Evolutionary conservation across 2,329 filamentous ascomycete species (phyloP).

Genomic region (Colletotrichum musae): DNA sequence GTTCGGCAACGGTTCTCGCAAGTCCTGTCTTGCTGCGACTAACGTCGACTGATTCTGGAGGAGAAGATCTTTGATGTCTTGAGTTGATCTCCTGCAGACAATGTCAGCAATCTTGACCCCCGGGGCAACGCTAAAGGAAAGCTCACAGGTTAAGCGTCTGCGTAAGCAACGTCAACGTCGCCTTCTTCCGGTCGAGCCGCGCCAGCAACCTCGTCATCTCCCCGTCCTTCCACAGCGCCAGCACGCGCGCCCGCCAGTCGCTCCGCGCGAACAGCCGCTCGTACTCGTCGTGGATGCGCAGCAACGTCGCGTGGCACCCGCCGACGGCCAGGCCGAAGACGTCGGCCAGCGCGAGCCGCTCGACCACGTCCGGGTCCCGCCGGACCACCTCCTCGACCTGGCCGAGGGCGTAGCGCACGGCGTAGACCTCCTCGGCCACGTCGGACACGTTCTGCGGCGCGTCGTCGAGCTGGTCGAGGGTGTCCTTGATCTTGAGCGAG

Average conservation of each 20-base stretch:
- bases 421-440: constrained; percentile 36
- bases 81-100: constrained; percentile 22
- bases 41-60: constrained; percentile 20
- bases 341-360: constrained; percentile 29
- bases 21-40: constrained; percentile 27
- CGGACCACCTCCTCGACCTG: constrained; percentile 36
- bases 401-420: constrained; percentile 31
- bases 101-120: not conserved
- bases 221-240: constrained; percentile 34
- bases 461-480: constrained; percentile 24
- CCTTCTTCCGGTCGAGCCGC: constrained; percentile 35
- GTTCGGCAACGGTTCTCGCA: not conserved
- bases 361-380: constrained; percentile 28
- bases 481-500: constrained; percentile 37
- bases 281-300: constrained; percentile 34
- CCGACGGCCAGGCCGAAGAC: constrained; percentile 36
- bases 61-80: constrained; percentile 34
- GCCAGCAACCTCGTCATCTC: constrained; percentile 32
- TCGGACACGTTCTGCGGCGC: constrained; percentile 32
- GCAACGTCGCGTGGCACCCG: constrained; percentile 35
- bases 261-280: constrained; percentile 26
- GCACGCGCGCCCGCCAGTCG: constrained; percentile 29
- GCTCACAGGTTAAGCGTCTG: constrained; percentile 33
- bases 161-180: constrained; percentile 32
- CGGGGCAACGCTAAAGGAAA: not conserved